Evolutionary conservation across 495 filamentous ascomycete genomes (phyloP).

Genomic region (Xylaria cubensis): DNA sequence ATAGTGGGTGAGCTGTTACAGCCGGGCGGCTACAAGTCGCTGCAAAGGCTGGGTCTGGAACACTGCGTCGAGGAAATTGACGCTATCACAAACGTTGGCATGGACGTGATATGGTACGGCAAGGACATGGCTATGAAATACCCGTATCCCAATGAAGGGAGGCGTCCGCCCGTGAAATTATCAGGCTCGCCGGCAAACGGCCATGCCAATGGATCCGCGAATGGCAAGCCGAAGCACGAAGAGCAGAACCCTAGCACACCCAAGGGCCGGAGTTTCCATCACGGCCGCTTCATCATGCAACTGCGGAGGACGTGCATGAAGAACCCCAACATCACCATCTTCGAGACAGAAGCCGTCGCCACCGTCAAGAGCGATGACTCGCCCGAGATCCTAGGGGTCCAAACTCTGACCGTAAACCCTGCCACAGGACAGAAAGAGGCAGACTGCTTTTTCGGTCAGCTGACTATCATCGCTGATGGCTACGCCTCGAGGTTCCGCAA

Average conservation of each 20-base stretch:
- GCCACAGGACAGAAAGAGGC: slow-evolving; percentile 61
- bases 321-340: slow-evolving; percentile 73
- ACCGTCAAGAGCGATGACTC: slow-evolving; percentile 65
- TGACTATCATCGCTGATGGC: slow-evolving; percentile 91
- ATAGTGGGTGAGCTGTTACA: slow-evolving; percentile 97
- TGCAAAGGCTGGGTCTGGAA: slow-evolving; percentile 78
- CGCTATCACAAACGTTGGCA: slow-evolving; percentile 79
- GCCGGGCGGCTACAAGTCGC: slow-evolving; percentile 84
- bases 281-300: slow-evolving; percentile 82
- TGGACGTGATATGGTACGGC: slow-evolving; percentile 85
- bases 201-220: slow-evolving; percentile 29
- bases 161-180: slow-evolving; percentile 23
- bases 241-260: slow-evolving; percentile 50
- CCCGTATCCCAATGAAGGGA: slow-evolving; percentile 42
- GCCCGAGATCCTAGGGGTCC: slow-evolving; percentile 75
- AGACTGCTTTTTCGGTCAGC: slow-evolving; percentile 79
- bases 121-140: slow-evolving; percentile 83
- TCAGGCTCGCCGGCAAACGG: slow-evolving; percentile 8
- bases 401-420: slow-evolving; percentile 65
- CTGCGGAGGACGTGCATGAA: slow-evolving; percentile 69
- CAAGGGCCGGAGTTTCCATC: slow-evolving; percentile 78
- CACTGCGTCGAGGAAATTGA: slow-evolving; percentile 92
- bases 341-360: slow-evolving; percentile 73
- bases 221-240: slow-evolving; percentile 38
- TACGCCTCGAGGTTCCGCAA: slow-evolving; percentile 95